These are phyloP conservation scores for Tremella yokohamensis DNA, from an alignment of 768 basidiomycete genomes.

Conservation along the genomic window DNA sequence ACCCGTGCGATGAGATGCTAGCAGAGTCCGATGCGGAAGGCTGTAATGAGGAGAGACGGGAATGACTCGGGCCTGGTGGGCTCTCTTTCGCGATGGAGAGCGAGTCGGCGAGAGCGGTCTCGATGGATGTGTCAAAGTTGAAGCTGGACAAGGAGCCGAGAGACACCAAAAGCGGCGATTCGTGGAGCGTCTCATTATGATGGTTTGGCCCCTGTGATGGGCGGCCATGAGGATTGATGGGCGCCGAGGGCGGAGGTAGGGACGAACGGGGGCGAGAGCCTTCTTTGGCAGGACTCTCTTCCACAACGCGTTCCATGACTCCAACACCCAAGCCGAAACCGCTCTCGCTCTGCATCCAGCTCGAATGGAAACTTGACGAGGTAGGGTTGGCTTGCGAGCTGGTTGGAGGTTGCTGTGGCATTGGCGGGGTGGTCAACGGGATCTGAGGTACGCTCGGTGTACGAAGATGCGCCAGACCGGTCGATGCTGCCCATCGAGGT, in stretches of 20 bases:
- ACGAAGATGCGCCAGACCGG: constrained; percentile 40
- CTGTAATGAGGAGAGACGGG: not conserved
- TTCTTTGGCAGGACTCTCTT: constrained; percentile 35
- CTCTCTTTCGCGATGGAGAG: constrained; percentile 25
- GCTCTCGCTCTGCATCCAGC: constrained; percentile 44
- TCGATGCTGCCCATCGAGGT: constrained; percentile 69
- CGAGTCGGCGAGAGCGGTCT: constrained; percentile 36
- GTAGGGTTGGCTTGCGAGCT: constrained; percentile 15
- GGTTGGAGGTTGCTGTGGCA: constrained; percentile 10
- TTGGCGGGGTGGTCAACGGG: constrained; percentile 53
- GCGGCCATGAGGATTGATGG: not conserved
- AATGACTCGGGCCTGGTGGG: not conserved
- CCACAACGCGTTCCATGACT: constrained; percentile 55
- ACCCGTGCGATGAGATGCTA: constrained; percentile 9
- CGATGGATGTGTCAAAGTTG: constrained; percentile 38
- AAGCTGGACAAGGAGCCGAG: constrained; percentile 31
- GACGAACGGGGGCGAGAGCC: constrained; percentile 2
- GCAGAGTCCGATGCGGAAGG: constrained; percentile 7
- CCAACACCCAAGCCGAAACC: constrained; percentile 52
- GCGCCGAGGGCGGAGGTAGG: constrained; percentile 1
- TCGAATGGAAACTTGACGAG: constrained; percentile 13
- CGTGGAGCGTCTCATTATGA: not conserved
- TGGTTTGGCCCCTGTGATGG: no score
- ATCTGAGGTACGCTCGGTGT: constrained; percentile 40
- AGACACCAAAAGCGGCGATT: not conserved